Conservation (phyloP, 2,329 filamentous ascomycete species). For the Cyclaneusma minus region DNA sequence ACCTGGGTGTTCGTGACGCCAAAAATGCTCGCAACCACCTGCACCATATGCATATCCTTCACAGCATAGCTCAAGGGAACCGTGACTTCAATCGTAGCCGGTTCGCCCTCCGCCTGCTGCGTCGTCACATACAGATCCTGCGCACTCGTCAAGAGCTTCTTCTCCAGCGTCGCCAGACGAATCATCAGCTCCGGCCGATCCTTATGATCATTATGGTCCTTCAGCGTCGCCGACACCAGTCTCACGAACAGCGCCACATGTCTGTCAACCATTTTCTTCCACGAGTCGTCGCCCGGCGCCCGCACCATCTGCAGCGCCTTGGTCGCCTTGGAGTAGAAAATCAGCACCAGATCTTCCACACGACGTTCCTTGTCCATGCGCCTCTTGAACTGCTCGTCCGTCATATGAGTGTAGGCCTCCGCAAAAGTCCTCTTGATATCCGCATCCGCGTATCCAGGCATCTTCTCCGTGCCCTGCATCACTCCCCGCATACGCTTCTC, state of each 20-base stretch:
- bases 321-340: constrained; percentile 90
- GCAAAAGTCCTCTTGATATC: constrained; percentile 87
- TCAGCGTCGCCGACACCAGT: constrained; percentile 64
- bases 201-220: constrained; percentile 70
- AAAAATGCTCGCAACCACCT: constrained; percentile 76
- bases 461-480: constrained; percentile 63
- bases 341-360: constrained; percentile 82
- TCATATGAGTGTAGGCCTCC: constrained; percentile 85
- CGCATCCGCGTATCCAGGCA: constrained; percentile 83
- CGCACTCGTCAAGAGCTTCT: constrained; percentile 85
- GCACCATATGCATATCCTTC: constrained; percentile 91
- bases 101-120: constrained; percentile 40
- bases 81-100: constrained; percentile 63
- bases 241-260: constrained; percentile 92
- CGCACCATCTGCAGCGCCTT: constrained; percentile 76
- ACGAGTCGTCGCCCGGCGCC: constrained; percentile 64
- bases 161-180: constrained; percentile 70
- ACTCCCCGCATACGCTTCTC: constrained; percentile 26
- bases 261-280: constrained; percentile 83
- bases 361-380: constrained; percentile 87
- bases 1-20: constrained; percentile 63
- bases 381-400: constrained; percentile 74
- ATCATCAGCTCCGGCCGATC: constrained; percentile 74
- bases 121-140: constrained; percentile 65
- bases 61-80: constrained; percentile 80